These are phyloP conservation scores for Vigna mungo DNA, from an alignment of 306 rosid species.

Conservation along the genomic window DNA sequence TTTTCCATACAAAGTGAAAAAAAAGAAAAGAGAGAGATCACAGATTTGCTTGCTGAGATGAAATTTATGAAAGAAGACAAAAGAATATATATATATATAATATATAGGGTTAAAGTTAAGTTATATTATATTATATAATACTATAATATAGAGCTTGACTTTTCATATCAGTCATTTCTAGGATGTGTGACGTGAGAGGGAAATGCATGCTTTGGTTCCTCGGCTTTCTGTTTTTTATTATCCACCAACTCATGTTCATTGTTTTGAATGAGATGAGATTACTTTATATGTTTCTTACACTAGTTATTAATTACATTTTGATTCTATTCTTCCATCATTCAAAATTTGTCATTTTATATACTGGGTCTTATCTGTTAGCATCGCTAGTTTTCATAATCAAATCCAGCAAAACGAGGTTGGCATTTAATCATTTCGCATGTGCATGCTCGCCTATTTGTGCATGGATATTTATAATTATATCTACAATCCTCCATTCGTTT, in stretches of 20 bases:
- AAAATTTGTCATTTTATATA: conserved; percentile 17
- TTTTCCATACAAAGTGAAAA: conserved; percentile 13
- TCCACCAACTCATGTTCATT: conserved; percentile 61
- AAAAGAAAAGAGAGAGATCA: not conserved
- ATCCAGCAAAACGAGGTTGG: conserved; percentile 66
- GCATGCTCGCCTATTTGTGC: conserved; percentile 51
- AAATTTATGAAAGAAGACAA: conserved; percentile 49
- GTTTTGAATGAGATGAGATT: conserved; percentile 45
- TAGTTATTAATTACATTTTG: conserved; percentile 31
- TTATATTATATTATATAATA: conserved; percentile 33
- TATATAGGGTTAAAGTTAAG: conserved; percentile 21
- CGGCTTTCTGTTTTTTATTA: conserved; percentile 65
- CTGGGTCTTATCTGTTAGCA: conserved; percentile 33
- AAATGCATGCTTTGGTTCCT: conserved; percentile 69
- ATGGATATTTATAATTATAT: conserved; percentile 38
- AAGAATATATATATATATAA: conserved; percentile 39
- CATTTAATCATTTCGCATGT: conserved; percentile 65
- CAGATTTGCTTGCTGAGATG: conserved; percentile 35
- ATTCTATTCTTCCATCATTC: conserved; percentile 23
- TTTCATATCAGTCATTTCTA: conserved; percentile 63
- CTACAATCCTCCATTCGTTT: conserved; percentile 32
- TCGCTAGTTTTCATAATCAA: conserved; percentile 34
- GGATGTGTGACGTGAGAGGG: conserved; percentile 56
- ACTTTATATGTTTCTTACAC: conserved; percentile 31
- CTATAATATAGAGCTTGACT: conserved; percentile 59